Base-by-base conservation (phyloP, 495 filamentous ascomycete genomes). In the Aspergillus biplanus region DNA sequence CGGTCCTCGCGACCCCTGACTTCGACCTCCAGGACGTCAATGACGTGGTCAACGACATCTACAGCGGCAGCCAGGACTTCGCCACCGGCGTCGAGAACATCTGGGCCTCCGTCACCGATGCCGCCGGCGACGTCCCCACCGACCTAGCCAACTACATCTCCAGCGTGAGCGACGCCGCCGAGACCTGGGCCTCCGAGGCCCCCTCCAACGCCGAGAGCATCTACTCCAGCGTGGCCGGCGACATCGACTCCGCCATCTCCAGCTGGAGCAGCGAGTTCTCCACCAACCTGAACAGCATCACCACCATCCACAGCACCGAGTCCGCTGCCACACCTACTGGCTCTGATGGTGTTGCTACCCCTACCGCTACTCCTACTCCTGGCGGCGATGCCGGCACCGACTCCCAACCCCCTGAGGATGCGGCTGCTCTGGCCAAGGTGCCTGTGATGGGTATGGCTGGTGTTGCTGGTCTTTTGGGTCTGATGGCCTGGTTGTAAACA, bases 401-500 rank as follows among this genome's bases (percentile, higher is more conserved):
- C 12, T 12, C 39, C 39, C 12, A 44, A 6, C 11, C 39, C n/a
- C 39, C 39, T 44, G 39, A 44, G 7, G 16, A 50, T 33, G 70
- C 65, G 5, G 70, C 59, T 37, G 61, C 68, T 34, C 56, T 62
- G 46, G 62, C 69, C 27, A 67, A 3, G 16, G 47, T 65, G 13
- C 62, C 67, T n/a, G 62, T 67, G 16, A 59, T 67, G 32, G 70
- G 70, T 59, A 48, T 74, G 34, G 67, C 67, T 12, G 70, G 70
- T 49, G 63, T 70, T 31, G 70, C 70, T 5, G 77, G 77, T 65
- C 35, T 79, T 7, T 64, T 79, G 39, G 75, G 75, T 62, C 62
- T 78, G 46, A 76, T 79, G 73, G 73, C 65, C 64, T 74, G 70
- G 21, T 68, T 79, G 63, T 79, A 77, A 71, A 67, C 5, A 6